A percentile compares a stretch with the other conserved stretches of the same genome.
Evolutionary conservation across 2,329 filamentous ascomycete species (phyloP).

Genomic region (Herpotrichia juniperi): DNA sequence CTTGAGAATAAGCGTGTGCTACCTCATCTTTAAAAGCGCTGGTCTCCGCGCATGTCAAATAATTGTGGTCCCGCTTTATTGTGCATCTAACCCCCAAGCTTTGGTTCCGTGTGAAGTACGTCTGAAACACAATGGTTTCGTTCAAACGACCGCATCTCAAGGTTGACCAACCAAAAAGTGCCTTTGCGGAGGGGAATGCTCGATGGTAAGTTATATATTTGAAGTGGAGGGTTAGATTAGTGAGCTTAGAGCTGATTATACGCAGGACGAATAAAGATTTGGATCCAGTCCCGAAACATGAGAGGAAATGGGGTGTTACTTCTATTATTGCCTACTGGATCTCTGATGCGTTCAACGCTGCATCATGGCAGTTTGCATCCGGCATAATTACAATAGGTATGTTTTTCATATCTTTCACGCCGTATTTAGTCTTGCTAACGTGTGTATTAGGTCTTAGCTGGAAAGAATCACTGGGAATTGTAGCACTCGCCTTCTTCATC

Average conservation of each 20-base stretch:
- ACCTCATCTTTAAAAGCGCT: not conserved
- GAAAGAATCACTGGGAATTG: slow-evolving; percentile 61
- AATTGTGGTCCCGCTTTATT: not conserved
- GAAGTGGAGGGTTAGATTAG: not conserved
- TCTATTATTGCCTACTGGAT: slow-evolving; percentile 60
- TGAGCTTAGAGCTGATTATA: not conserved
- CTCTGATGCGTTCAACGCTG: slow-evolving; percentile 58
- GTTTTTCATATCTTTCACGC: not conserved
- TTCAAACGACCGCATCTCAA: slow-evolving; percentile 49
- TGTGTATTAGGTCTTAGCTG: slow-evolving; percentile 55
- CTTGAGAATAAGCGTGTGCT: slow-evolving; percentile 5
- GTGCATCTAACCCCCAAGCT: not conserved
- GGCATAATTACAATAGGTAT: slow-evolving; percentile 46
- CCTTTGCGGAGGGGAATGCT: slow-evolving; percentile 51
- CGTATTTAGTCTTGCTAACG: not conserved
- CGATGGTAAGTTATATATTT: slow-evolving; percentile 31
- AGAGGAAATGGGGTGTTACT: slow-evolving; percentile 54
- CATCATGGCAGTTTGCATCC: slow-evolving; percentile 60
- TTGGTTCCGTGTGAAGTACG: not conserved
- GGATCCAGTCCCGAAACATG: slow-evolving; percentile 53
- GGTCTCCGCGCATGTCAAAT: not conserved
- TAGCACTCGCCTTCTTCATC: slow-evolving; percentile 58
- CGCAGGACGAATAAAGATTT: slow-evolving; percentile 55
- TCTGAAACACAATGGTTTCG: slow-evolving; percentile 28
- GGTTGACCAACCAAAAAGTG: slow-evolving; percentile 53